These are phyloP conservation scores for Antitrichia curtipendula DNA, from an alignment of 225 moss, liverwort and hornwort species.

Conservation along the genomic window DNA sequence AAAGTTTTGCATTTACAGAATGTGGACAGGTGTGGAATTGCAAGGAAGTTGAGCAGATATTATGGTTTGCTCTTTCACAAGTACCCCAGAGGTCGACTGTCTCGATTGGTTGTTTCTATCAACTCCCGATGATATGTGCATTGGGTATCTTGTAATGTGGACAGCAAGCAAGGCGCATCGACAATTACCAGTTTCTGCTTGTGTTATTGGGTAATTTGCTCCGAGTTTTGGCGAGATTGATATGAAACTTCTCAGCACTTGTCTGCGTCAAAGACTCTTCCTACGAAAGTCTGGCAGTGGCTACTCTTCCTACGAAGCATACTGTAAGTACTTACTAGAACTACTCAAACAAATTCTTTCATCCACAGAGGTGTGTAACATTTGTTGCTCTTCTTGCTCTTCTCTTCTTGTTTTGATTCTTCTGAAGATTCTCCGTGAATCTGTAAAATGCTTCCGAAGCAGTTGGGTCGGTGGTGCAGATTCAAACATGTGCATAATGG, in stretches of 20 bases:
- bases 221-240: neutral
- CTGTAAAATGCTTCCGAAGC: neutral
- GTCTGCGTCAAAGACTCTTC: neutral
- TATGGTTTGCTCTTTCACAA: neutral
- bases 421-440: neutral
- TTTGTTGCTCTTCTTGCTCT: neutral
- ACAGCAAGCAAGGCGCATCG: neutral
- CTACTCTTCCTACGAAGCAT: neutral
- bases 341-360: neutral
- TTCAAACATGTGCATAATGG: neutral
- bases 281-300: neutral
- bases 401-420: neutral
- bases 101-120: no score
- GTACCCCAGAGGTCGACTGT: neutral
- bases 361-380: no score
- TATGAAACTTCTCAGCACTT: neutral
- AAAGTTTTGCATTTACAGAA: neutral
- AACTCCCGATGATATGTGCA: neutral
- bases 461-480: neutral
- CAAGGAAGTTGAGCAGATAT: neutral
- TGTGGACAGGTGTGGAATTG: neutral
- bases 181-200: neutral
- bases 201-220: neutral
- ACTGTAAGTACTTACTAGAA: no score
- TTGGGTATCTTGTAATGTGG: no score